Evolutionary conservation across 805 yeast genomes (phyloP).

Genomic region (Candida coquimbonensis): DNA sequence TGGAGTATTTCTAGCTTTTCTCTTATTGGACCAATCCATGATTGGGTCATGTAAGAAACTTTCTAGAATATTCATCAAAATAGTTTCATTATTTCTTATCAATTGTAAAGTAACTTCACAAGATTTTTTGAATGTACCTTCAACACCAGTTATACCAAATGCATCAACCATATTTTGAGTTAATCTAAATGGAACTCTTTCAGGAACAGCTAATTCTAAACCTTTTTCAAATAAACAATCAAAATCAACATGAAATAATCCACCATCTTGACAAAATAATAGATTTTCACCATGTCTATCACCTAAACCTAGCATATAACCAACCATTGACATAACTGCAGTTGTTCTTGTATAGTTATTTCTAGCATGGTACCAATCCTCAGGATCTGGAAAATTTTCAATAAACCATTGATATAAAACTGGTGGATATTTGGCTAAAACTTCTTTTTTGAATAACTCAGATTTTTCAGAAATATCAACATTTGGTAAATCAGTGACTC

Average conservation of each 20-base stretch:
- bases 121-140: slow-evolving; percentile 80
- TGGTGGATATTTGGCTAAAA: slow-evolving; percentile 43
- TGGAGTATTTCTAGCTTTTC: slow-evolving; percentile 40
- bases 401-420: slow-evolving; percentile 84
- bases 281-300: slow-evolving; percentile 96
- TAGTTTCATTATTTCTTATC: slow-evolving; percentile 71
- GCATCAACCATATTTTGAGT: slow-evolving; percentile 89
- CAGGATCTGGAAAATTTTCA: slow-evolving; percentile 84
- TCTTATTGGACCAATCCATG: slow-evolving; percentile 60
- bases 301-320: slow-evolving; percentile 88
- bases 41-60: slow-evolving; percentile 90
- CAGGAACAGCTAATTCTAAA: slow-evolving; percentile 71
- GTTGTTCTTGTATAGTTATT: slow-evolving; percentile 67
- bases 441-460: slow-evolving; percentile 26
- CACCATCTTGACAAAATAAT: slow-evolving; percentile 69
- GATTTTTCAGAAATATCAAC: slow-evolving; percentile 28
- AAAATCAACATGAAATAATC: slow-evolving; percentile 88
- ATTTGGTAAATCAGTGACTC: slow-evolving; percentile 18
- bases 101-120: slow-evolving; percentile 77
- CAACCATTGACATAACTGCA: slow-evolving; percentile 97
- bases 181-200: slow-evolving; percentile 87
- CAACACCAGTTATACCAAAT: slow-evolving; percentile 79
- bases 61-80: slow-evolving; percentile 84
- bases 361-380: slow-evolving; percentile 77
- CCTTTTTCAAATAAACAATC: slow-evolving; percentile 92